Evolutionary conservation across 441 rosid species (phyloP), one percentile per base, ranked within the genome.

Genomic region (Melianthus villosus): DNA sequence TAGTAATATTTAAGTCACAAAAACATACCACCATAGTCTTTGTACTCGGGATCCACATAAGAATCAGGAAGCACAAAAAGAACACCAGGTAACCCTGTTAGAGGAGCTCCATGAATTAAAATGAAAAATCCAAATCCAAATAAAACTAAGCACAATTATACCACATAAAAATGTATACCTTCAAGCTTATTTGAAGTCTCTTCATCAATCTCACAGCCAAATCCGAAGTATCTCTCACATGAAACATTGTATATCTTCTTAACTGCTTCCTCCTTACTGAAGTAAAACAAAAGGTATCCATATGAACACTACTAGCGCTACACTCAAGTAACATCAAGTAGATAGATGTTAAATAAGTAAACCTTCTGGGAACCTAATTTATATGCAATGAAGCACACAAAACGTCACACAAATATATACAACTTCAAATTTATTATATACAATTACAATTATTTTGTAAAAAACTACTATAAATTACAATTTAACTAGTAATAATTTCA

Each of bases 181-280:
- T 83, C 92, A 0, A 89, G 77, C 75, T 81, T 81, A 61, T 77
- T 74, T 0, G 93, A 74, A 7, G 97, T 89, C 61, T 83, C 97
- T 69, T 89, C 93, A 31, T 83, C 97, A 54, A 89, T 60, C 72
- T 87, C 93, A 48, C 93, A 76, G 6, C 97, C 97, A 30, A 87
- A 87, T 5, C 95, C 95, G 46, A 83, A 63, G 56, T 83, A 87
- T 58, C 93, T 83, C 63, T 87, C 95, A 19, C 95, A 89, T 0
- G 92, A 89, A 29, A 83, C 94, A 37, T 89, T 89, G 50, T 83
- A 89, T 28, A 89, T 83, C 59, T 73, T 64, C 70, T 68, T 65
- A 66, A 74, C 81, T 0, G 97, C 92, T 51, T 87, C 97, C 57
- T 80, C 95, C 65, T 74, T 87, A 43, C 95, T 87, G 32, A 38